Base-by-base conservation (phyloP, 2,329 filamentous ascomycete genomes). In the Trichophaea hybrida region DNA sequence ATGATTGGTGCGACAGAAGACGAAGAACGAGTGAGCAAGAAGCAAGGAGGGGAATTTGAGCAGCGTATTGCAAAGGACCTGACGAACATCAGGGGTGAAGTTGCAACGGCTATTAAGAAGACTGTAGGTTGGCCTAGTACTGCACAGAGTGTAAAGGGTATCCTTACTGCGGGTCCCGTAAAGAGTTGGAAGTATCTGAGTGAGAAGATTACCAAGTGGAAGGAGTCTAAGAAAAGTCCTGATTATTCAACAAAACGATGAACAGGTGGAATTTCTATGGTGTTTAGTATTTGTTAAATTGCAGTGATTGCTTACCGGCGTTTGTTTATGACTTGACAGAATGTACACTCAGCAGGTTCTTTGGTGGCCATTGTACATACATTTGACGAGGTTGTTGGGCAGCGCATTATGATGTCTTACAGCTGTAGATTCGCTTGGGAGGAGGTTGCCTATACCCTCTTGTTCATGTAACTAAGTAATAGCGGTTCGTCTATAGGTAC, bases 61-160 rank as follows among this genome's bases (percentile, higher is more conserved):
- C 82, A 80, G 67, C 81, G 88, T 17, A 93, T 98, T 66, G 89
- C 85, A 0, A 85, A 86, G 59, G 79, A 85, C 43, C 72, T 80
- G 0, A 75, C 78, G 17, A 80, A 85, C 66, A 75, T 97, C n/a
- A 78, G 78, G 46, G 75, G 80, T 32, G 83, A 85, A 66, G 81
- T 97, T 15, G 80, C 83, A 37, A 77, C 78, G 40, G 85, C 89
- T 44, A 90, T 98, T 69, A 85, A 83, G 69, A 85, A 86, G 70
- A 97, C 94, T 0, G 88, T 97, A 68, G 80, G 82, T 59, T 97
- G 93, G 93, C 90, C 93, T 0, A 93, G 88, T 68, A 88, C 87
- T 1, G 83, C 83, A 4, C 91, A 98, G 73, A 93, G 83, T 57
- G 70, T 91, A 63, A 98, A 98, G 74, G 84, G 89, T 1, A 71